Conservation (phyloP, 1,139 yeast genomes). For the Geotrichum europaeum region DNA sequence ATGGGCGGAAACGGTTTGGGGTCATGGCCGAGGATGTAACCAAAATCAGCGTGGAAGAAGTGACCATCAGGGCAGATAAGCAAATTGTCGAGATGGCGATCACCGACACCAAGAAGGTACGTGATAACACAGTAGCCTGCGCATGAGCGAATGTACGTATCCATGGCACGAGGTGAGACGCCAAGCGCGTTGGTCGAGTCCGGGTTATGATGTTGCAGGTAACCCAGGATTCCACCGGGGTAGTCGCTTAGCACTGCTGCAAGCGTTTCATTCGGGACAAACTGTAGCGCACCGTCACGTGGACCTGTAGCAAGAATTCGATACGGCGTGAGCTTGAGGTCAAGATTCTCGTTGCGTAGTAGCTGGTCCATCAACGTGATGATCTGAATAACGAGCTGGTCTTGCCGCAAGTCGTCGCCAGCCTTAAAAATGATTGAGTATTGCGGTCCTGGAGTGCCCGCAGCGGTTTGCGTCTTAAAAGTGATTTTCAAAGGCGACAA, state of each 20-base stretch:
- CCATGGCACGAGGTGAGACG: slow-evolving; percentile 75
- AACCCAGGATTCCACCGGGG: slow-evolving; percentile 65
- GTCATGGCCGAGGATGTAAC: slow-evolving; percentile 91
- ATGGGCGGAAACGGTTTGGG: slow-evolving; percentile 98
- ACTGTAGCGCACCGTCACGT: slow-evolving; percentile 86
- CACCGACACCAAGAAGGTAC: slow-evolving; percentile 91
- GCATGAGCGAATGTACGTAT: slow-evolving; percentile 87
- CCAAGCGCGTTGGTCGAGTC: slow-evolving; percentile 59
- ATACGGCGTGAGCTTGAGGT: slow-evolving; percentile 81
- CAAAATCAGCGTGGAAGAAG: slow-evolving; percentile 96
- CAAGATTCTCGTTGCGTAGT: slow-evolving; percentile 82
- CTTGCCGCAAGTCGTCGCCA: slow-evolving; percentile 95
- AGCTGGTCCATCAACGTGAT: slow-evolving; percentile 87
- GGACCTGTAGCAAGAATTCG: slow-evolving; percentile 87
- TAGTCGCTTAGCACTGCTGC: slow-evolving; percentile 71
- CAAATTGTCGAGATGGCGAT: slow-evolving; percentile 88
- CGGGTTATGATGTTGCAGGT: slow-evolving; percentile 60
- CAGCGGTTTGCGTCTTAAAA: slow-evolving; percentile 46
- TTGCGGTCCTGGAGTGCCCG: slow-evolving; percentile 30
- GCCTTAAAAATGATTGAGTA: slow-evolving; percentile 89
- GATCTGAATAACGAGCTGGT: slow-evolving; percentile 90
- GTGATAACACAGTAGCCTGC: slow-evolving; percentile 98
- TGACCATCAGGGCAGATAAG: slow-evolving; percentile 66
- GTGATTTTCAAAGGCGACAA: slow-evolving; percentile 81
- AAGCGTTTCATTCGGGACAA: slow-evolving; percentile 83